Evolutionary conservation across 371 early-diverging fungal genomes (phyloP), one percentile per base, ranked within the genome.

Genomic region (Smittium culicis): DNA sequence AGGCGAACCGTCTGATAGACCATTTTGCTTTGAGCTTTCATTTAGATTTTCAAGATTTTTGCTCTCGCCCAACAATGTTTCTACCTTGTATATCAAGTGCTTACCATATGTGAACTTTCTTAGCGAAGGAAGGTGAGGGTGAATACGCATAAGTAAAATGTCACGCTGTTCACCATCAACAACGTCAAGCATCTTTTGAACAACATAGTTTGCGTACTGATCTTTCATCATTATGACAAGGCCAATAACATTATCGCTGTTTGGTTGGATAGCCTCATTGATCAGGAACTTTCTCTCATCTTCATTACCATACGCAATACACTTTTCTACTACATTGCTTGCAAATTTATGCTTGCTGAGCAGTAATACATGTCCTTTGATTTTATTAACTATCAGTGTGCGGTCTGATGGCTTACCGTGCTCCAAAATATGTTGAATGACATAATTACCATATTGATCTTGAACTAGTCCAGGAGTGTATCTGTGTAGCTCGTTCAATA

Each of bases 371-470:
- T 93, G 88, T 0, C 95, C 95, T 30, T 85, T 83, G 58, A 99
- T 88, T 71, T 93, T 91, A 65, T 82, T 82, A 56, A 97, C 87
- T 14, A 99, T 91, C 35, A 86, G 72, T 17, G 83, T 79, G 76
- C 90, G 91, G 74, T 96, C 94, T 1, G 77, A 80, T 1, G 87
- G 83, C 70, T 89, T 88, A 64, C 98, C 96, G 60, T 88, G 86
- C 72, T 98, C 97, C 63, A 99, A 81, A 34, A 99, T 91, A 73
- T 99, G 99, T 75, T 99, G 99, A 65, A 99, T 94, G 35, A 99
- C 96, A 81, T 99, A 99, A 82, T 99, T 99, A 67, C 99, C 99
- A 71, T 99, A 99, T 79, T 99, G 99, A 74, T 99, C 98, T 77
- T 97, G 95, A 16, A 99, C 94, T 34, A 99, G 82, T 67, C 84